Base-by-base conservation (phyloP, 2,329 filamentous ascomycete species). In the Lomentospora prolificans region DNA sequence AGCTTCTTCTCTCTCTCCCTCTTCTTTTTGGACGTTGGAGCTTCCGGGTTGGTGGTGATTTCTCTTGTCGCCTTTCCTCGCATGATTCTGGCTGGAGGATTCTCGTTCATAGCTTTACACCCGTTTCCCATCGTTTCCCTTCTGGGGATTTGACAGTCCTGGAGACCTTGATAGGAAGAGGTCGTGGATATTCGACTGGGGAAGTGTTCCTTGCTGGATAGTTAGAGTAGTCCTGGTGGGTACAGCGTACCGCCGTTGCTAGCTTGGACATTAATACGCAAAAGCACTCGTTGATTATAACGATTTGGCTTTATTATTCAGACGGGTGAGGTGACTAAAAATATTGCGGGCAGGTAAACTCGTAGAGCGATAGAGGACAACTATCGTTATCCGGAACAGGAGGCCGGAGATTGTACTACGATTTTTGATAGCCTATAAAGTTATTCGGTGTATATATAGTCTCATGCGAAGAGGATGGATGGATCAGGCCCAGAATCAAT, bases 51-150 rank as follows among this genome's bases (percentile, higher is more conserved):
- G n/a, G n/a, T n/a, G n/a, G n/a, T n/a, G n/a, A n/a, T n/a, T 12
- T 33, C 30, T 33, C 30, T 33, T 33, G 30, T 7, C 30, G 6
- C 12, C 6, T 33, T 7, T 33, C n/a, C 30, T 33, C 30, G 30
- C 7, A 33, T 33, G 12, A 7, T 33, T 33, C 30, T 6, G 30
- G 30, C 30, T 12, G 6, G 7, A 7, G 6, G 6, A 33, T 33
- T 33, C 12, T 50, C 14, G 10, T 55, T 44, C 28, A 55, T 53
- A 41, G 5, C 33, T 57, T 30, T 46, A 27, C 39, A 17, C 55
- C 55, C 17, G 55, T 36, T 55, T 75, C 72, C 73, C 74, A 75
- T 65, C 71, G 36, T 22, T 39, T 28, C 22, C 12, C 10, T 24
- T 24, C 4, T 24, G 12, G 5, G 44, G 19, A 14, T 12, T 12